Base-by-base conservation (phyloP, 1,284 basidiomycete species). In the Omphalotus olearius region DNA sequence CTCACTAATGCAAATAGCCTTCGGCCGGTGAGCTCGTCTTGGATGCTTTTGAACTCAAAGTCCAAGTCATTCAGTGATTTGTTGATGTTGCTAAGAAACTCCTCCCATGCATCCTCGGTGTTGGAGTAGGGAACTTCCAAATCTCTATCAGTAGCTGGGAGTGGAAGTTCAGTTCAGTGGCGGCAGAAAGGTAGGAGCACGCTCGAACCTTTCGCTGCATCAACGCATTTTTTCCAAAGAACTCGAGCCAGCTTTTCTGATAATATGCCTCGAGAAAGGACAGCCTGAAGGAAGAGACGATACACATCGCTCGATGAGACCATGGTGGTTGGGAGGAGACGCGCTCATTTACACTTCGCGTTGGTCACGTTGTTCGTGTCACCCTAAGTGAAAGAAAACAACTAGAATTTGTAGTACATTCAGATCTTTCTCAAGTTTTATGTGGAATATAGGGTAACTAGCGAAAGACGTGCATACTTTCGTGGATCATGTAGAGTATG, bases 221-320 rank as follows among this genome's bases (percentile, higher is more conserved):
- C 76, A 17, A 82, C 69, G 59, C 78, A 87, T 63, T 82, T 84
- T 57, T 71, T 67, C 80, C 85, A 89, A 18, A 93, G 71, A 40
- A 73, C 68, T 47, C 79, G 72, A 0, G 84, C 87, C 2, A 89
- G 73, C 26, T 74, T 74, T 47, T 75, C 75, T 16, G 87, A 80
- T 6, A 92, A 63, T 5, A 81, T 67, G 17, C 83, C 75, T 18
- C 90, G 76, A 25, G 88, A 89, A 28, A 93, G 69, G 20, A 89
- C 68, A 0, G 85, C 80, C 56, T 93, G 90, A 9, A 92, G 74
- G 59, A 89, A 92, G 40, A 93, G 74, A 28, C 82, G 79, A 56
- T 82, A 78, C 1, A 88, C 80, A 63, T 91, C 88, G 60, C 69
- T 69, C 13, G 74, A 62, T 47, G 70, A 69, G 17, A 41, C 73